Conservation (phyloP, 495 filamentous ascomycete genomes). For the Talaromyces liani region DNA sequence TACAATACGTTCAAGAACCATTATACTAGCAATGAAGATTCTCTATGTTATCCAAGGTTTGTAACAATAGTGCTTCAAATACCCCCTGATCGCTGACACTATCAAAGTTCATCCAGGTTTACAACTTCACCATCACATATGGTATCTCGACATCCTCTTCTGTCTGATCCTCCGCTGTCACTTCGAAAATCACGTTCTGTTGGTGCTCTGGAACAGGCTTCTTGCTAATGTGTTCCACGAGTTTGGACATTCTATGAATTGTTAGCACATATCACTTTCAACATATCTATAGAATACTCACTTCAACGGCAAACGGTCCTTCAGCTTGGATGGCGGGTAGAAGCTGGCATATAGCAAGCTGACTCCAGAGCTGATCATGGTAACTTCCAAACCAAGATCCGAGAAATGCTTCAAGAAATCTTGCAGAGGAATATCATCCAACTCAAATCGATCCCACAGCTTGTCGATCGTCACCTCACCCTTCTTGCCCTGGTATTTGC, state of each 20-base stretch:
- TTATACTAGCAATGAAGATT: not conserved
- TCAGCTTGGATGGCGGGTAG: slow-evolving; percentile 80
- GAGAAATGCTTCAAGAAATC: slow-evolving; percentile 79
- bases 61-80: not conserved
- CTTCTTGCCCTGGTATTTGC: slow-evolving; percentile 66
- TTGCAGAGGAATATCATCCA: slow-evolving; percentile 73
- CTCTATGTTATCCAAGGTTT: not conserved
- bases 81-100: not conserved
- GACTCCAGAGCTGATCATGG: slow-evolving; percentile 93
- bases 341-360: slow-evolving; percentile 95
- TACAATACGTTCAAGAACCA: not conserved
- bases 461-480: slow-evolving; percentile 84
- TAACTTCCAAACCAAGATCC: slow-evolving; percentile 69
- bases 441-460: slow-evolving; percentile 97
- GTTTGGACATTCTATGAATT: slow-evolving; percentile 61
- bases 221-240: slow-evolving; percentile 84
- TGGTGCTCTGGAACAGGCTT: slow-evolving; percentile 86
- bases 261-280: slow-evolving; percentile 8
- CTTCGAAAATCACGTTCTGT: slow-evolving; percentile 93
- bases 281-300: slow-evolving; percentile 34
- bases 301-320: slow-evolving; percentile 67
- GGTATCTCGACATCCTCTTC: slow-evolving; percentile 97
- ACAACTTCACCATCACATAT: slow-evolving; percentile 83
- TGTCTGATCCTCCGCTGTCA: slow-evolving; percentile 81
- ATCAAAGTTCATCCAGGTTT: not conserved